Evolutionary conservation across 495 filamentous ascomycete species (phyloP).

Genomic region (Daldinia childiae): DNA sequence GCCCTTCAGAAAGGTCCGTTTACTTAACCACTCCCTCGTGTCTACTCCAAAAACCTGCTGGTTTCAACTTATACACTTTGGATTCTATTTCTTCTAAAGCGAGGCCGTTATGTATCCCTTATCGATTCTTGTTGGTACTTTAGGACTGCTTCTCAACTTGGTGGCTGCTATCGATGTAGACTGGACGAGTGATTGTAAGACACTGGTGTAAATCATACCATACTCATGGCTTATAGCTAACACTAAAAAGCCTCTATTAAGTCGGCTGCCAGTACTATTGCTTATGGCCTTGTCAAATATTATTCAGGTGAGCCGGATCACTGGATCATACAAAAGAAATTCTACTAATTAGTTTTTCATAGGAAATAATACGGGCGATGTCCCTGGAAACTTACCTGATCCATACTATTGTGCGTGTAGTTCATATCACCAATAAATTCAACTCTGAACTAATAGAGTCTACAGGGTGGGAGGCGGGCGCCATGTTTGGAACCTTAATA

Average conservation of each 20-base stretch:
- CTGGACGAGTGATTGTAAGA: conserved; percentile 36
- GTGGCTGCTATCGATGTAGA: conserved; percentile 36
- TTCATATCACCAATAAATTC: neutral
- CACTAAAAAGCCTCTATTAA: conserved; percentile 28
- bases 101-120: conserved; percentile 20
- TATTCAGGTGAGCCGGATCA: conserved; percentile 61
- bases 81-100: conserved; percentile 6
- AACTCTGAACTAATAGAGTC: conserved; percentile 49
- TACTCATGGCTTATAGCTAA: conserved; percentile 8
- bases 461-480: conserved; percentile 82
- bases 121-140: conserved; percentile 9
- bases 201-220: neutral
- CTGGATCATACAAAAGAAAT: neutral
- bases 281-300: conserved; percentile 48
- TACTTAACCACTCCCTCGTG: conserved; percentile 16
- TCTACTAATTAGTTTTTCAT: conserved; percentile 20
- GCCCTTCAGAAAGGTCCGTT: conserved; percentile 16
- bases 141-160: conserved; percentile 22
- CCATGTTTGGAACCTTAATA: conserved; percentile 71
- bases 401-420: conserved; percentile 56
- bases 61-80: neutral
- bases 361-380: conserved; percentile 68
- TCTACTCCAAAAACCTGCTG: conserved; percentile 2
- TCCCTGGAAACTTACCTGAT: conserved; percentile 52
- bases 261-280: conserved; percentile 36